Evolutionary conservation across 495 filamentous ascomycete genomes (phyloP).

Genomic region (Talaromyces liani): DNA sequence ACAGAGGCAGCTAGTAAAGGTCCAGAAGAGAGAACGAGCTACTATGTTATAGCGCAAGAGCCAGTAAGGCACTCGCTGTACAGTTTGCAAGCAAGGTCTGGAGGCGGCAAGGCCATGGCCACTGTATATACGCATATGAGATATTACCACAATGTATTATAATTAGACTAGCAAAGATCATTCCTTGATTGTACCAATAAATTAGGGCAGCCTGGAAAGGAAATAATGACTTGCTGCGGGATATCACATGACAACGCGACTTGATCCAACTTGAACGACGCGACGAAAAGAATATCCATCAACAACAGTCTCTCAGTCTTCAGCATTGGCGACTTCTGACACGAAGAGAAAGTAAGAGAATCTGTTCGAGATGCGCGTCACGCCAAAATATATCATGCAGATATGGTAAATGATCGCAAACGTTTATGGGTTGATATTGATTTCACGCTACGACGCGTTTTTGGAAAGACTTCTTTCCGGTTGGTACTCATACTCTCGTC

Average conservation of each 20-base stretch:
- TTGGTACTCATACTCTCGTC: conserved; percentile 19
- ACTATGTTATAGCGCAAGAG: background rate
- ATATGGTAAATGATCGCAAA: conserved; percentile 8
- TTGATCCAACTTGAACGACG: background rate
- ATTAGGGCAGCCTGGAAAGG: background rate
- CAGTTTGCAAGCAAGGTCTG: background rate
- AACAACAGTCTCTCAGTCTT: background rate
- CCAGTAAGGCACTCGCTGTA: background rate
- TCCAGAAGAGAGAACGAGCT: background rate
- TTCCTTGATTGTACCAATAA: background rate
- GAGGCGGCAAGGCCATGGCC: background rate
- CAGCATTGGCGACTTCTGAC: background rate
- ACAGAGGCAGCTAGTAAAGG: conserved; percentile 23
- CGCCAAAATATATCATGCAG: background rate
- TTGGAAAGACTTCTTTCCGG: conserved; percentile 70
- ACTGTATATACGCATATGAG: background rate
- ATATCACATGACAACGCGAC: conserved; percentile 6
- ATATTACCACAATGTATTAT: background rate
- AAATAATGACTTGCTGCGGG: background rate
- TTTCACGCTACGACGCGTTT: conserved; percentile 76
- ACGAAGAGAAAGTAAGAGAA: background rate
- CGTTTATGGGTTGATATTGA: conserved; percentile 58
- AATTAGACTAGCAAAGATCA: background rate
- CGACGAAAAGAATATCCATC: background rate
- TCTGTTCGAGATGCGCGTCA: background rate